Percentiles rank a stretch among this genome's conserved stretches.
Conservation (phyloP, 1,139 yeast species). For the Kluyveromyces sp. region DNA sequence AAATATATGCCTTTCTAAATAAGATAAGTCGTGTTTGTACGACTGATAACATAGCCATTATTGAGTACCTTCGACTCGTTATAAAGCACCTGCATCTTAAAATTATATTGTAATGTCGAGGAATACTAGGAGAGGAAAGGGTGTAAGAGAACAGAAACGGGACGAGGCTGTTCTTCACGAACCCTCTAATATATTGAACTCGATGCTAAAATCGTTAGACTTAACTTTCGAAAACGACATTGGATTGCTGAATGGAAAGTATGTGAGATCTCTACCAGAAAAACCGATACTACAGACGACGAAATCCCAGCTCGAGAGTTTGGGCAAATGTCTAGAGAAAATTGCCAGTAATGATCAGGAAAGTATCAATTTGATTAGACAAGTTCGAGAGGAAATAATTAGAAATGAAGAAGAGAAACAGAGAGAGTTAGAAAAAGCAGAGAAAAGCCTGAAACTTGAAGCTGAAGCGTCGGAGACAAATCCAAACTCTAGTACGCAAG, state of each 20-base stretch:
- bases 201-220: constrained; percentile 45
- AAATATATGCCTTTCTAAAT: too few species aligned
- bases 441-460: constrained; percentile 14
- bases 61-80: background rate
- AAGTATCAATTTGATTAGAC: constrained; percentile 15
- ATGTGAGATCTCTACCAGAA: constrained; percentile 41
- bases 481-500: constrained; percentile 13
- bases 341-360: constrained; percentile 41
- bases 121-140: constrained; percentile 18
- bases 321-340: constrained; percentile 42
- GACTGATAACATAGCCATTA: too few species aligned
- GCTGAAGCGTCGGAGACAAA: constrained; percentile 6
- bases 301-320: constrained; percentile 40
- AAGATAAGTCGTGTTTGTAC: too few species aligned
- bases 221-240: constrained; percentile 51
- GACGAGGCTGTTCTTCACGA: constrained; percentile 11
- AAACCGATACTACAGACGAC: constrained; percentile 40
- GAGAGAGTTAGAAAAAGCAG: constrained; percentile 11
- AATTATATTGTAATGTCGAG: constrained; percentile 14
- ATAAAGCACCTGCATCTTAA: background rate
- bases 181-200: constrained; percentile 35
- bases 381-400: constrained; percentile 14
- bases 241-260: constrained; percentile 56
- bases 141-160: constrained; percentile 13
- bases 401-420: constrained; percentile 9